These are phyloP conservation scores for Tephrocybe sp. DNA, from an alignment of 768 basidiomycete species.

Conservation along the genomic window DNA sequence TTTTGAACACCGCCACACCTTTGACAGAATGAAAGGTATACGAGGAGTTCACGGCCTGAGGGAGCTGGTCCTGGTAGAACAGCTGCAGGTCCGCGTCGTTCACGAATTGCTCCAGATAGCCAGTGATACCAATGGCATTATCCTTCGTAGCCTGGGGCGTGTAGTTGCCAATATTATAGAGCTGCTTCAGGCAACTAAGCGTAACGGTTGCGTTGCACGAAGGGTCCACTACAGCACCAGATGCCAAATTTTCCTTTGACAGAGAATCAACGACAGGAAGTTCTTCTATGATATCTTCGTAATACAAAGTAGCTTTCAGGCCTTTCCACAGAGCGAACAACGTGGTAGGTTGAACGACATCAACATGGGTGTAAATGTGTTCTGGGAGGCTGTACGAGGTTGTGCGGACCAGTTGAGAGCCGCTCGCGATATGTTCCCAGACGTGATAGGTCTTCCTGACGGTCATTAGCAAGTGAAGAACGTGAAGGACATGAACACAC, in stretches of 20 bases:
- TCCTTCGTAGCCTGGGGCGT: conserved; percentile 34
- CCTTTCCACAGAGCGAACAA: conserved; percentile 44
- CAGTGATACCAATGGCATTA: conserved; percentile 53
- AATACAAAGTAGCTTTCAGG: conserved; percentile 9
- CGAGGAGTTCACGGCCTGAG: conserved; percentile 43
- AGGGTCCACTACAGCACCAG: conserved; percentile 32
- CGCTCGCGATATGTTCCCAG: conserved; percentile 27
- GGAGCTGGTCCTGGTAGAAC: conserved; percentile 46
- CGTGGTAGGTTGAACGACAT: conserved; percentile 70
- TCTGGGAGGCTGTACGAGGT: conserved; percentile 65
- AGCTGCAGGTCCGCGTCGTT: conserved; percentile 48
- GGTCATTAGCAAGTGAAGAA: not conserved
- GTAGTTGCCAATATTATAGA: conserved; percentile 38
- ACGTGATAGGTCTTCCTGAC: conserved; percentile 51
- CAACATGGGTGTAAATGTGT: conserved; percentile 55
- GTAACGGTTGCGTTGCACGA: conserved; percentile 39
- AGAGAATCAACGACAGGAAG: conserved; percentile 17
- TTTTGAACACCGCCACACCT: conserved; percentile 30
- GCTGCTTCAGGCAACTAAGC: conserved; percentile 36
- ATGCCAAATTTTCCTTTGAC: conserved; percentile 14
- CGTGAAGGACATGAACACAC: conserved; percentile 17
- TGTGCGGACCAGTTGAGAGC: conserved; percentile 50
- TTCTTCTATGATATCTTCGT: not conserved
- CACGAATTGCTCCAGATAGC: conserved; percentile 49
- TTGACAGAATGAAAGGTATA: conserved; percentile 54